These are phyloP conservation scores for Ganoderma sp. DNA, from an alignment of 1,284 basidiomycete species.

Conservation along the genomic window DNA sequence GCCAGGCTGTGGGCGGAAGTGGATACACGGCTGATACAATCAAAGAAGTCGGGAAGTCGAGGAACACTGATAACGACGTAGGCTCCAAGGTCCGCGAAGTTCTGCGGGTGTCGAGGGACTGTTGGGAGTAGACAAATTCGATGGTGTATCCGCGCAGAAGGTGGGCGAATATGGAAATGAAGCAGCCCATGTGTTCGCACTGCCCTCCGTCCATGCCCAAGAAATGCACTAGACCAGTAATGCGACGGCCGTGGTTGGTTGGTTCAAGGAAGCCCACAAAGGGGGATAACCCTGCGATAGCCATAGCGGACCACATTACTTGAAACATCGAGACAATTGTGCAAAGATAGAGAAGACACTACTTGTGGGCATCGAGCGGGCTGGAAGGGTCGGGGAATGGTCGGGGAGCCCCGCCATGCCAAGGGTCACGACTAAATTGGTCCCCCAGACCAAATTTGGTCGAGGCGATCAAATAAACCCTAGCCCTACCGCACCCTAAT, in stretches of 20 bases:
- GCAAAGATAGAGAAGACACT: too few species aligned
- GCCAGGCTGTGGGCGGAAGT: not conserved
- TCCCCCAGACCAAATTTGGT: too few species aligned
- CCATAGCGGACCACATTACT: not conserved
- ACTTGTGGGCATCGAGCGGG: not conserved
- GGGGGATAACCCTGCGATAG: too few species aligned
- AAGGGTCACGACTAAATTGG: too few species aligned
- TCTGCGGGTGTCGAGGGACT: not conserved
- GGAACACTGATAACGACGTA: not conserved
- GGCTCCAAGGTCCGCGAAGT: not conserved
- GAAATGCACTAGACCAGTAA: not conserved
- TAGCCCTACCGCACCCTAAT: too few species aligned
- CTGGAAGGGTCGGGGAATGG: not conserved
- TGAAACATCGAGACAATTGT: too few species aligned
- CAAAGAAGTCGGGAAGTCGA: not conserved
- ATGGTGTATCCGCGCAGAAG: not conserved
- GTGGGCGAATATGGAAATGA: not conserved
- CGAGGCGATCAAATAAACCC: too few species aligned
- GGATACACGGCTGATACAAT: not conserved
- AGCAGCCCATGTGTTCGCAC: not conserved
- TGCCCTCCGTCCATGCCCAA: not conserved
- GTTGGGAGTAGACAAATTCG: not conserved
- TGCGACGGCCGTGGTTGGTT: not conserved
- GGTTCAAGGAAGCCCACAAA: not conserved
- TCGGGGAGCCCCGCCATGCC: too few species aligned